phyloP scores from a whole-genome alignment of 164 flowering plant genomes.

The Nelumbo lutea region DNA sequence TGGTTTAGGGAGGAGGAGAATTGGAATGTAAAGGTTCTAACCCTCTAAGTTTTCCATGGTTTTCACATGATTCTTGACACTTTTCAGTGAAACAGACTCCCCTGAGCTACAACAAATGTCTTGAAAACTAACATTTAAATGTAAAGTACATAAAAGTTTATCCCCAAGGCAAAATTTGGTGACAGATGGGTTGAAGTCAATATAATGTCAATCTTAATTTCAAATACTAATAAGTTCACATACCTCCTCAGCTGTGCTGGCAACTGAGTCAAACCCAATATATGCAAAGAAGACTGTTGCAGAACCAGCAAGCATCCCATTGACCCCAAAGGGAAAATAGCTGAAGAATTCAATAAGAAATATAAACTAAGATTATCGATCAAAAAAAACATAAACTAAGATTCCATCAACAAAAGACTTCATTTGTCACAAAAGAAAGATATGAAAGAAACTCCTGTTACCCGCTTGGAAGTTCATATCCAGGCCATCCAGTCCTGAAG shows the following conservation, averaged over 20 bases:
- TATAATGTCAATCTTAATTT: neutral
- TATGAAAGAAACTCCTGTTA: constrained; percentile 21
- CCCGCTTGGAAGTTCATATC: constrained; percentile 85
- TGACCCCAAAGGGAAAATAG: constrained; percentile 81
- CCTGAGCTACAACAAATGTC: neutral
- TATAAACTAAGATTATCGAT: neutral
- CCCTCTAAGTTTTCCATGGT: too few relatives aligned
- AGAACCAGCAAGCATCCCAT: constrained; percentile 99
- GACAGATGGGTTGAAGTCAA: neutral
- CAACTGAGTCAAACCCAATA: constrained; percentile 96
- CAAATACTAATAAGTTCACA: neutral
- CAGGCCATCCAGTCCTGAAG: constrained; percentile 83
- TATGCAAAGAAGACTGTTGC: constrained; percentile 93
- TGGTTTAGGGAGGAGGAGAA: too few relatives aligned
- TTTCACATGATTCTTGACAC: too few relatives aligned
- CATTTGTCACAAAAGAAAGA: neutral
- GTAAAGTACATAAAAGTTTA: neutral
- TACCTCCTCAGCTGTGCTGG: constrained; percentile 99
- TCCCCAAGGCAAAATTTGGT: neutral
- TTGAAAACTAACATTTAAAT: neutral
- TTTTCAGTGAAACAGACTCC: neutral
- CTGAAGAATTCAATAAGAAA: constrained; percentile 27
- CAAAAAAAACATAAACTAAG: neutral
- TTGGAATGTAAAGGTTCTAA: too few relatives aligned
- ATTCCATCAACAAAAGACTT: neutral